Evolutionary conservation across 345 rosid species (phyloP), one percentile per base, ranked within the genome.

Genomic region (Arabidopsis arenosa): DNA sequence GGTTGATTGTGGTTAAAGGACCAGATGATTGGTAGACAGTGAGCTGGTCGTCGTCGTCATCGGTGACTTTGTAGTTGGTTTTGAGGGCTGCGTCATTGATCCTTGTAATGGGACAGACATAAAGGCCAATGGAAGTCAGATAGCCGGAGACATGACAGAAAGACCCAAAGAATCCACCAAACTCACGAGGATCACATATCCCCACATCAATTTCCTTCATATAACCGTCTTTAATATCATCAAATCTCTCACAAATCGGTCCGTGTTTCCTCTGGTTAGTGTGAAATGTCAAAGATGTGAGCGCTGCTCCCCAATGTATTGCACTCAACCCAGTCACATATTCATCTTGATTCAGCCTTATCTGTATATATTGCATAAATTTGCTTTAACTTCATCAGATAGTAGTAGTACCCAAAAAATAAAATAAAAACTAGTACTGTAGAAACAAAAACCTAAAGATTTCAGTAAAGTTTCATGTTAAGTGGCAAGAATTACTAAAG

Each of bases 81-180:
- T 2, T 36, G 39, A 36, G 39, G 26, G 15, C 53, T 48, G 5
- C 11, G 23, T 7, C 21, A 49, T 49, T 49, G 26, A 49, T 7
- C 0, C 28, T 49, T 9, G 28, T 49, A 1, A 11, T 12, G 59
- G 59, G 36, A 32, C 15, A 15, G 7, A 68, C n/a, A 68, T 53
- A 68, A 21, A 39, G 53, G 14, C 61, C 62, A 37, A 68, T 68
- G 51, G 49, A 8, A 2, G 0, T 14, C n/a, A 68, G 51, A 23
- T 9, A 10, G 15, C 59, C 39, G 14, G 1, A 14, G 0, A 5
- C 2, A 7, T 9, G 0, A 33, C 23, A 21, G 23, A 53, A 68
- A 37, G 71, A 49, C 47, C 73, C 73, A 54, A 39, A 68, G 26
- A 68, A 68, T 54, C 73, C 73, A 68, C 62, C 60, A 68, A 68